A percentile compares a stretch with the other conserved stretches of the same genome.
These are phyloP conservation scores for Chalaropsis ovoidea DNA, from an alignment of 2,329 filamentous ascomycete species.

Conservation along the genomic window DNA sequence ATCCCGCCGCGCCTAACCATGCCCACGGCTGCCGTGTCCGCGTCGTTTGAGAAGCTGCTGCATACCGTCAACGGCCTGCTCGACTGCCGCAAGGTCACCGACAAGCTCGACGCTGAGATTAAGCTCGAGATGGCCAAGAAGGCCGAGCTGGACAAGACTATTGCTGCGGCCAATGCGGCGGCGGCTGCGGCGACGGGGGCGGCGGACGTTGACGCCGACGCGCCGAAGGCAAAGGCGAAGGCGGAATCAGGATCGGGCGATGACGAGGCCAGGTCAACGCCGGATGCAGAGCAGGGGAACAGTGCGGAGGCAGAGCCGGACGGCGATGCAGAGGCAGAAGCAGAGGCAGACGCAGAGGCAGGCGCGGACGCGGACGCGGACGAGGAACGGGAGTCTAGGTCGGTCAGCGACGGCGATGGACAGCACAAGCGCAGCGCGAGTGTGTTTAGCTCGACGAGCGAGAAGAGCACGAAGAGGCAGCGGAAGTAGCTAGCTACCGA, in stretches of 20 bases:
- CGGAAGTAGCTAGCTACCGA: conserved; percentile 38
- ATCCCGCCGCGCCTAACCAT: conserved; percentile 60
- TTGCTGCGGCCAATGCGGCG: conserved; percentile 26
- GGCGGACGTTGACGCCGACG: conserved; percentile 22
- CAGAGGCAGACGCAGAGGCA: conserved; percentile 27
- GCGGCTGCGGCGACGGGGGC: neutral
- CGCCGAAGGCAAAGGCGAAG: conserved; percentile 9
- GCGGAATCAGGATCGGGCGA: neutral
- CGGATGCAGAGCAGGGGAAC: neutral
- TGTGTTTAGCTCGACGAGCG: conserved; percentile 60
- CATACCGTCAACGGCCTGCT: conserved; percentile 57
- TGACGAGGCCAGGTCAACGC: neutral
- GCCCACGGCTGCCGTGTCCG: conserved; percentile 61
- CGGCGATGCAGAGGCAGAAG: conserved; percentile 30
- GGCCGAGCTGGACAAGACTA: conserved; percentile 40
- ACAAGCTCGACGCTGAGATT: conserved; percentile 67
- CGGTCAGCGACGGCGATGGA: conserved; percentile 26
- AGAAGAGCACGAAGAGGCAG: conserved; percentile 50
- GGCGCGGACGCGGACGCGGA: neutral
- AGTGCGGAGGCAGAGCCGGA: conserved; percentile 28
- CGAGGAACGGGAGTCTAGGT: conserved; percentile 34
- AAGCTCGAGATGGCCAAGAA: conserved; percentile 49
- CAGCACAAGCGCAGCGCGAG: conserved; percentile 72
- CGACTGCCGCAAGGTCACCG: conserved; percentile 61
- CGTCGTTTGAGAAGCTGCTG: conserved; percentile 61